Evolutionary conservation across 2,329 filamentous ascomycete genomes (phyloP).

Genomic region (Ramichloridium luteum): DNA sequence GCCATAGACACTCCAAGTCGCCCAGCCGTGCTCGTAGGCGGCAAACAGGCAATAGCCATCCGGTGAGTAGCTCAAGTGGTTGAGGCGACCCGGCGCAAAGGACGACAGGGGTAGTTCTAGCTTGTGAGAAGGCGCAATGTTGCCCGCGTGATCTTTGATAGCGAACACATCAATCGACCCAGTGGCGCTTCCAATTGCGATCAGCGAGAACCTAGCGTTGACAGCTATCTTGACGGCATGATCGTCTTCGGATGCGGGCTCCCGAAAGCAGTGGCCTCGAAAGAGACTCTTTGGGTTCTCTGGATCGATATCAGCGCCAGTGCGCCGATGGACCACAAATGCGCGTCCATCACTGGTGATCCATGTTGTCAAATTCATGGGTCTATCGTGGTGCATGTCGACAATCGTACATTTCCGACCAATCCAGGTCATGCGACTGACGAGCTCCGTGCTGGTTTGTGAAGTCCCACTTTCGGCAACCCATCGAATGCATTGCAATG

Average conservation of each 20-base stretch:
- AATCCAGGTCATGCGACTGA: slow-evolving; percentile 78
- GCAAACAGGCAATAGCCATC: slow-evolving; percentile 95
- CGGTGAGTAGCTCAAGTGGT: slow-evolving; percentile 72
- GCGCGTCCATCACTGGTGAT: slow-evolving; percentile 75
- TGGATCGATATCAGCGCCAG: slow-evolving; percentile 21
- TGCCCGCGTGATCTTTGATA: slow-evolving; percentile 83
- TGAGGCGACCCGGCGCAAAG: slow-evolving; percentile 56
- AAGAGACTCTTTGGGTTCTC: slow-evolving; percentile 56
- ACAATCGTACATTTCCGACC: slow-evolving; percentile 62
- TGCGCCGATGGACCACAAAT: slow-evolving; percentile 72
- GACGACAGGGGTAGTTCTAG: slow-evolving; percentile 58
- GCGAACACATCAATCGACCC: slow-evolving; percentile 81
- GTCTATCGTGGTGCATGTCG: slow-evolving; percentile 86
- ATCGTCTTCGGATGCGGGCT: slow-evolving; percentile 47
- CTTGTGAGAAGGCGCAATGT: slow-evolving; percentile 75
- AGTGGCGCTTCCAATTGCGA: slow-evolving; percentile 72
- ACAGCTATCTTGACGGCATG: slow-evolving; percentile 65
- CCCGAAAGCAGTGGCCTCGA: slow-evolving; percentile 82
- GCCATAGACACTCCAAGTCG: slow-evolving; percentile 94
- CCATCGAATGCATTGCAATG: slow-evolving; percentile 96
- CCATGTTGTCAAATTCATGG: slow-evolving; percentile 94
- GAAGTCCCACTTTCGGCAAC: slow-evolving; percentile 66
- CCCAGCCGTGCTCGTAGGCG: slow-evolving; percentile 86
- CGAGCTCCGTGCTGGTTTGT: slow-evolving; percentile 81
- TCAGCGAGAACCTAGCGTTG: slow-evolving; percentile 87